Conservation (phyloP, 2,329 filamentous ascomycete genomes). For the Hymenoscyphus linearis region DNA sequence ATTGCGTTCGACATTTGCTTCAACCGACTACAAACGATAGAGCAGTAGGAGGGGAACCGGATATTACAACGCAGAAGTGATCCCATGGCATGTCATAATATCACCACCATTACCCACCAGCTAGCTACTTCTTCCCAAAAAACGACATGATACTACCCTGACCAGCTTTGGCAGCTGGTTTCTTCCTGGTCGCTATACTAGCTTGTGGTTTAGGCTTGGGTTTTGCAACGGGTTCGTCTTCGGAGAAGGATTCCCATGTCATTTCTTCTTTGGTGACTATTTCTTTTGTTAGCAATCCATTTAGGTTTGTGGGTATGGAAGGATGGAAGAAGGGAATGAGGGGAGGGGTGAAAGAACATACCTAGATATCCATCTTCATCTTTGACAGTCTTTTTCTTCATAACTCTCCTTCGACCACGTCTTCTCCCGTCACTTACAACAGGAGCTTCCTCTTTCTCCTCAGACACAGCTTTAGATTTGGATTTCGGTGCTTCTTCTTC, state of each 20-base stretch:
- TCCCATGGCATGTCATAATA: background rate
- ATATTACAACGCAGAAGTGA: background rate
- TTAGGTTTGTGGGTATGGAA: conserved; percentile 1
- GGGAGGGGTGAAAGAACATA: conserved; percentile 39
- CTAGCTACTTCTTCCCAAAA: conserved; percentile 66
- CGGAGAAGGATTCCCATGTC: conserved; percentile 89
- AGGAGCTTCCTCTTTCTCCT: conserved; percentile 35
- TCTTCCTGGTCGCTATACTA: conserved; percentile 41
- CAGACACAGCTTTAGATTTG: conserved; percentile 34
- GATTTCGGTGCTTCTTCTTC: conserved; percentile 22
- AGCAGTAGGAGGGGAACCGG: too few relatives aligned
- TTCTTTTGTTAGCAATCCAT: background rate
- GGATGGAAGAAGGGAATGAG: conserved; percentile 6
- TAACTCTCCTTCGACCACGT: conserved; percentile 71
- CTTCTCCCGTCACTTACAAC: conserved; percentile 57
- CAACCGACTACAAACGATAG: too few relatives aligned
- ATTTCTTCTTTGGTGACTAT: conserved; percentile 79
- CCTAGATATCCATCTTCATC: conserved; percentile 88
- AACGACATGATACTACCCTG: conserved; percentile 90
- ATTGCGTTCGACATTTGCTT: too few relatives aligned
- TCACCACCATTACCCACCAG: background rate
- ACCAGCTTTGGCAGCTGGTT: conserved; percentile 50
- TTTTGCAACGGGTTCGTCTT: conserved; percentile 68
- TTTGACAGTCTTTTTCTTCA: conserved; percentile 81
- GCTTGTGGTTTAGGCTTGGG: conserved; percentile 45